A percentile compares a stretch with the other conserved stretches of the same genome.
These are phyloP conservation scores for Candida corydali DNA, from an alignment of 805 yeast genomes.

Conservation along the genomic window DNA sequence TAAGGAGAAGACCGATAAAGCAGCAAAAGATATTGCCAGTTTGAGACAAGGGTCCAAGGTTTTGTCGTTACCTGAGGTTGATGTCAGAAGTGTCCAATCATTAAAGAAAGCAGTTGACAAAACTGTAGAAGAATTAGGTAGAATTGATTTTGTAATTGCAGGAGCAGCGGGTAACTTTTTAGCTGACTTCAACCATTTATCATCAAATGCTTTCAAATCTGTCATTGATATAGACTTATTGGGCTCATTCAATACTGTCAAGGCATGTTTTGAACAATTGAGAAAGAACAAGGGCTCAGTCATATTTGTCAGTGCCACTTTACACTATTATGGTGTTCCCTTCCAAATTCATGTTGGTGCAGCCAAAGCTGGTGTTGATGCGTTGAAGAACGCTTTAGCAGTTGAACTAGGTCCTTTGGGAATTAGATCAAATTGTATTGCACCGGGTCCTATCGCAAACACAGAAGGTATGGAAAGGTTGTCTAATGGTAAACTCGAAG, in stretches of 20 bases:
- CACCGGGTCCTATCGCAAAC: slow-evolving; percentile 84
- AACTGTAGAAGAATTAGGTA: slow-evolving; percentile 45
- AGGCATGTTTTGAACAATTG: slow-evolving; percentile 36
- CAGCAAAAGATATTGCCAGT: slow-evolving; percentile 57
- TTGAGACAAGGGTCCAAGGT: slow-evolving; percentile 61
- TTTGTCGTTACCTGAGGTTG: slow-evolving; percentile 63
- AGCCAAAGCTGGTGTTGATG: slow-evolving; percentile 95
- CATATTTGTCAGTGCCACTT: slow-evolving; percentile 39
- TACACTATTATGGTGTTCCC: slow-evolving; percentile 43
- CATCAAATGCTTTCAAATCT: slow-evolving; percentile 37
- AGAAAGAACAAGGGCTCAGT: slow-evolving; percentile 44
- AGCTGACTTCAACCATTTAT: slow-evolving; percentile 40
- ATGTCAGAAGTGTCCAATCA: slow-evolving; percentile 66
- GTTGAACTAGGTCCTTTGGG: slow-evolving; percentile 92
- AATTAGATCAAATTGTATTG: slow-evolving; percentile 74
- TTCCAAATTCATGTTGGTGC: slow-evolving; percentile 86
- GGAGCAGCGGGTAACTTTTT: slow-evolving; percentile 44
- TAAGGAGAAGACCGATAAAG: slow-evolving; percentile 55
- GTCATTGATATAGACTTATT: slow-evolving; percentile 37
- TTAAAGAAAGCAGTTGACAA: slow-evolving; percentile 57
- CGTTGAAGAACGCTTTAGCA: slow-evolving; percentile 75
- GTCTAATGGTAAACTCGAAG: slow-evolving; percentile 16
- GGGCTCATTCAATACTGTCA: slow-evolving; percentile 40
- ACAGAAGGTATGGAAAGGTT: slow-evolving; percentile 82
- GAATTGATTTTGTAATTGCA: slow-evolving; percentile 41